Evolutionary conservation across 352 stramenopile species (phyloP), one percentile per base, ranked within the genome.

Genomic region (Albugo candida): DNA sequence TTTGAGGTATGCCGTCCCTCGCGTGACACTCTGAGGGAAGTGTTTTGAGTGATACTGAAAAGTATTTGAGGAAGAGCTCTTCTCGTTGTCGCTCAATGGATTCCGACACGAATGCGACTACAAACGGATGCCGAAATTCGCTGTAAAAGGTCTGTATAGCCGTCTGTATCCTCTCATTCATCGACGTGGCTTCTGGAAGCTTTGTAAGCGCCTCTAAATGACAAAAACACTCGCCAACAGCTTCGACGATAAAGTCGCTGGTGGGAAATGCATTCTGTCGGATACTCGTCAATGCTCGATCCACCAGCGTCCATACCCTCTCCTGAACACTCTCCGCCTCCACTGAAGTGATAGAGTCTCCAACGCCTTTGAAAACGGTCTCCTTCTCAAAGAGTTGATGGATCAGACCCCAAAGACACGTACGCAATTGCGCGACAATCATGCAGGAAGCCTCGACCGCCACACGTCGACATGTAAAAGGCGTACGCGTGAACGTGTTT

Each of bases 381-480:
- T 64, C 46, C 0, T 64, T 60, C 53, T 77, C 74, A 53, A 88
- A 84, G 6, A 81, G 45, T 18, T 88, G 72, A 47, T 73, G 85
- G 34, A 85, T 73, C 12, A 85, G 70, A 6, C 62, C 56, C 75
- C 75, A 85, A 8, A 88, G 49, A 0, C 75, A 69, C 24, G 54
- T 81, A 13, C 67, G 65, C 52, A 88, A 85, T 14, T 71, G 67
- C 19, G 60, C 60, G n/a, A 82, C 60, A 31, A 83, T 50, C 4
- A 55, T 63, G 0, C 63, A 59, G 37, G 67, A 79, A 18, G 75
- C 69, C 31, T 63, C 65, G 19, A 88, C 66, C 1, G 54, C 54
- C 1, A 61, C 49, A 10, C 56, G 43, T 13, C 64, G 54, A 11
- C 42, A 42, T 13, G 46, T 53, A 11, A 37, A 36, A 12, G 50